Evolutionary conservation across 2,329 filamentous ascomycete genomes (phyloP).

Genomic region (Hypoxylon sp.): DNA sequence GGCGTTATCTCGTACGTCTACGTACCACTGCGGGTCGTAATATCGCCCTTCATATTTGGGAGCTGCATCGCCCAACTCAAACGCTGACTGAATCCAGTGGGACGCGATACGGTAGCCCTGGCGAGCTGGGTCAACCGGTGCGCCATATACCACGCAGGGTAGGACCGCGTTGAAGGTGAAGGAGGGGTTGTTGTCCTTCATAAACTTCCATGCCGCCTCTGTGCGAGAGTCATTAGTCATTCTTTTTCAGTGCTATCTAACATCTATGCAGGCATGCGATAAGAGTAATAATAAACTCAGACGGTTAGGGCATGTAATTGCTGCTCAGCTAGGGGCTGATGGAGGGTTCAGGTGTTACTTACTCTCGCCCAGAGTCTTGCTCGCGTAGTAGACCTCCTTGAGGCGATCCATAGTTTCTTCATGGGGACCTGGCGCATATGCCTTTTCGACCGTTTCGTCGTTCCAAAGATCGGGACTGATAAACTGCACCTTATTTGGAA

Average conservation of each 20-base stretch:
- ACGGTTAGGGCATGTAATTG: too few relatives aligned
- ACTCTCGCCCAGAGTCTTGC: conserved; percentile 35
- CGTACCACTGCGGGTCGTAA: conserved; percentile 51
- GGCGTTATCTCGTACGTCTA: conserved; percentile 59
- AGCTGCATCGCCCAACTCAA: conserved; percentile 21
- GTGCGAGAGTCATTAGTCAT: too few relatives aligned
- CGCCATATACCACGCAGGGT: conserved; percentile 39
- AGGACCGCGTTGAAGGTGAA: conserved; percentile 37
- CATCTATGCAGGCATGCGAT: too few relatives aligned
- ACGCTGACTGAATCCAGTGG: conserved; percentile 15
- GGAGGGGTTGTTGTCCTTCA: conserved; percentile 32
- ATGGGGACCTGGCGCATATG: conserved; percentile 27
- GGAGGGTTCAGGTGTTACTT: too few relatives aligned
- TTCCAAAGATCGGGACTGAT: conserved; percentile 40
- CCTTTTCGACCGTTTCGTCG: conserved; percentile 24
- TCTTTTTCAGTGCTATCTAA: too few relatives aligned
- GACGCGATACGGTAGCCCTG: conserved; percentile 33
- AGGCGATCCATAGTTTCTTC: conserved; percentile 19
- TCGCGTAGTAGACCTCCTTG: conserved; percentile 32
- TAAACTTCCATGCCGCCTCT: conserved; percentile 38
- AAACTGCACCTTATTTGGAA: too few relatives aligned
- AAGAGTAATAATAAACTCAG: too few relatives aligned
- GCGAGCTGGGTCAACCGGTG: conserved; percentile 25
- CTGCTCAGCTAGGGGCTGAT: too few relatives aligned
- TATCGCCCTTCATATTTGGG: conserved; percentile 10